These are phyloP conservation scores for Pythium aquatile DNA, from an alignment of 352 stramenopile genomes.

Conservation along the genomic window DNA sequence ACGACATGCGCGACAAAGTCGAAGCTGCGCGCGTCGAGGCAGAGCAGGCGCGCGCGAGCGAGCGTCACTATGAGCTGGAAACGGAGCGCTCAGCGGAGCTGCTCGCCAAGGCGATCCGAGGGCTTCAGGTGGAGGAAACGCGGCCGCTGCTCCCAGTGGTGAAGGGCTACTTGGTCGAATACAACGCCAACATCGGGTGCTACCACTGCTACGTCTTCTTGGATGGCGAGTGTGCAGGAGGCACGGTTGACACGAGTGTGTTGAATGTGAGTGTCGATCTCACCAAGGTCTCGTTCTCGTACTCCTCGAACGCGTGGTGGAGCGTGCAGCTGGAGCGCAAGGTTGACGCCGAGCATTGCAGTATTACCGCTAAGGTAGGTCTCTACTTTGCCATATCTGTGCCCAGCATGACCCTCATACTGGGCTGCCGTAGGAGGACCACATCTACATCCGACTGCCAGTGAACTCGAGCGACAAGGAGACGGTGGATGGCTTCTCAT, in stretches of 20 bases:
- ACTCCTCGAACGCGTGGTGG: slow-evolving; percentile 34
- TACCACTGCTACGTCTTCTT: slow-evolving; percentile 71
- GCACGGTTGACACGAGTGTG: slow-evolving; percentile 24
- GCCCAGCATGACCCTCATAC: not conserved
- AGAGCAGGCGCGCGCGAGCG: slow-evolving; percentile 24
- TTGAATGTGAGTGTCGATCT: slow-evolving; percentile 42
- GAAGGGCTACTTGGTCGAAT: slow-evolving; percentile 54
- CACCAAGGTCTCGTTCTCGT: slow-evolving; percentile 30
- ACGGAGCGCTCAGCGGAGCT: slow-evolving; percentile 30
- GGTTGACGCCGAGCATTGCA: slow-evolving; percentile 42
- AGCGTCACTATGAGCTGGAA: slow-evolving; percentile 34
- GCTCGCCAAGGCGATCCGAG: slow-evolving; percentile 27
- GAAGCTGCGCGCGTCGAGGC: slow-evolving; percentile 32
- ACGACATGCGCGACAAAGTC: slow-evolving; percentile 22
- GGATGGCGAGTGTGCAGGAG: slow-evolving; percentile 6
- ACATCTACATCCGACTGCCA: slow-evolving; percentile 66
- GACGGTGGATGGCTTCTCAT: slow-evolving; percentile 46
- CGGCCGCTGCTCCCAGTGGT: slow-evolving; percentile 12
- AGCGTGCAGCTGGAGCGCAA: slow-evolving; percentile 52
- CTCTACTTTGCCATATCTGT: too few species aligned
- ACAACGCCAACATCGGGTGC: slow-evolving; percentile 79
- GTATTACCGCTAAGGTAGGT: slow-evolving; percentile 34
- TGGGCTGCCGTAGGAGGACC: slow-evolving; percentile 31
- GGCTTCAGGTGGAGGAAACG: slow-evolving; percentile 20
- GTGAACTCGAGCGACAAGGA: slow-evolving; percentile 51